Evolutionary conservation across 768 basidiomycete genomes (phyloP).

Genomic region (Russula griseocarnosa): DNA sequence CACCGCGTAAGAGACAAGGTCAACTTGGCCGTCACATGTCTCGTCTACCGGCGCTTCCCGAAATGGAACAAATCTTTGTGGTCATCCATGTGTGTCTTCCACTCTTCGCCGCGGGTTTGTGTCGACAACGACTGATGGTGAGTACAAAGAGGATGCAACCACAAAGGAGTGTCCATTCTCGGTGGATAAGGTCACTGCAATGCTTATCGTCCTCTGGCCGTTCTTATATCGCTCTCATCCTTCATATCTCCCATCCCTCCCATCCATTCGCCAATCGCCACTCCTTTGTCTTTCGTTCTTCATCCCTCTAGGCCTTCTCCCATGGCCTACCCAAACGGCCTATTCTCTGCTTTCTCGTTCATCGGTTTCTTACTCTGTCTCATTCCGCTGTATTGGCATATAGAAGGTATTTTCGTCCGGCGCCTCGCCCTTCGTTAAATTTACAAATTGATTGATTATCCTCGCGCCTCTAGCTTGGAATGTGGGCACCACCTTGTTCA

Average conservation of each 20-base stretch:
- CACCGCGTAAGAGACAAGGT: too few relatives aligned
- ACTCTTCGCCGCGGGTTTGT: not conserved
- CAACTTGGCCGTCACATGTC: too few relatives aligned
- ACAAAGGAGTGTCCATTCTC: conserved; percentile 10
- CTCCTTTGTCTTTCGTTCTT: not conserved
- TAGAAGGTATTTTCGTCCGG: conserved; percentile 38
- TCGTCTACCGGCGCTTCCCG: too few relatives aligned
- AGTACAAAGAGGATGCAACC: not conserved
- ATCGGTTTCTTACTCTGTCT: conserved; percentile 46
- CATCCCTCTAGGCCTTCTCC: not conserved
- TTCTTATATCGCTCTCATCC: conserved; percentile 3
- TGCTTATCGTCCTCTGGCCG: not conserved
- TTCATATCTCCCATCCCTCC: not conserved
- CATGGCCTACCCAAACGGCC: conserved; percentile 13
- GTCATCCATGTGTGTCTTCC: too few relatives aligned
- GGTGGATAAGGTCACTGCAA: not conserved
- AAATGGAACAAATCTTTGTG: too few relatives aligned
- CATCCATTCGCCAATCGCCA: not conserved
- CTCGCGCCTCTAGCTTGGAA: conserved; percentile 47
- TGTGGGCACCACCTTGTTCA: conserved; percentile 66
- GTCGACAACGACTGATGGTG: not conserved
- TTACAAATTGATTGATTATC: not conserved
- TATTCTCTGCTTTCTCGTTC: conserved; percentile 41
- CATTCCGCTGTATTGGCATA: conserved; percentile 54
- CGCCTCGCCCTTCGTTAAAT: not conserved